A percentile compares a stretch with the other conserved stretches of the same genome.
phyloP scores from a whole-genome alignment of 2,329 filamentous ascomycete genomes.

The Metarhizium rileyi region DNA sequence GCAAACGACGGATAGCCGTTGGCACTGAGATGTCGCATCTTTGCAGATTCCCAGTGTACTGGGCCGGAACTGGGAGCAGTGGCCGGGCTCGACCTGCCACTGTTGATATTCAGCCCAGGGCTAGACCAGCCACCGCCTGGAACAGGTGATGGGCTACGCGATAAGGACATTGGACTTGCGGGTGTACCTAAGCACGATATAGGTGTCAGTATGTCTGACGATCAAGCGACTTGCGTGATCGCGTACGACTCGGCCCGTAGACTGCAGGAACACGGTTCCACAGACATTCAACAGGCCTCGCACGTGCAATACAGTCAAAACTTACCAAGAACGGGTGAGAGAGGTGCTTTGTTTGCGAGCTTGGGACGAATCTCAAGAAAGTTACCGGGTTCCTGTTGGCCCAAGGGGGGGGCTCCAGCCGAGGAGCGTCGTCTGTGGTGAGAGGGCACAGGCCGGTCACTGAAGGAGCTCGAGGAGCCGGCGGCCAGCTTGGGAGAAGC shows the following conservation, averaged over 20 bases:
- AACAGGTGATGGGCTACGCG: slow-evolving; percentile 77
- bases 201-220: slow-evolving; percentile 5
- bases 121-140: slow-evolving; percentile 83
- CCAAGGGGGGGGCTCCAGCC: slow-evolving; percentile 21
- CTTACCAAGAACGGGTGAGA: slow-evolving; percentile 50
- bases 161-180: slow-evolving; percentile 63
- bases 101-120: slow-evolving; percentile 65
- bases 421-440: slow-evolving; percentile 44
- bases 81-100: slow-evolving; percentile 59
- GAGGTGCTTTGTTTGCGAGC: slow-evolving; percentile 19
- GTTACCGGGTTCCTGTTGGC: slow-evolving; percentile 21
- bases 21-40: slow-evolving; percentile 63
- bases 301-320: slow-evolving; percentile 12
- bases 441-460: slow-evolving; percentile 35
- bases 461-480: slow-evolving; percentile 46
- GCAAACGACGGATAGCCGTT: slow-evolving; percentile 71
- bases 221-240: slow-evolving; percentile 11
- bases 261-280: not conserved
- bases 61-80: slow-evolving; percentile 41
- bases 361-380: slow-evolving; percentile 22
- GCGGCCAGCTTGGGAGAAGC: slow-evolving; percentile 38
- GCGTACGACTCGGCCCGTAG: not conserved
- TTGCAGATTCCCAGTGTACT: slow-evolving; percentile 75
- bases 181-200: slow-evolving; percentile 38
- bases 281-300: not conserved